Evolutionary conservation across 192 early-diverging fungal species (phyloP).

Genomic region (Backusella tuberculispora): DNA sequence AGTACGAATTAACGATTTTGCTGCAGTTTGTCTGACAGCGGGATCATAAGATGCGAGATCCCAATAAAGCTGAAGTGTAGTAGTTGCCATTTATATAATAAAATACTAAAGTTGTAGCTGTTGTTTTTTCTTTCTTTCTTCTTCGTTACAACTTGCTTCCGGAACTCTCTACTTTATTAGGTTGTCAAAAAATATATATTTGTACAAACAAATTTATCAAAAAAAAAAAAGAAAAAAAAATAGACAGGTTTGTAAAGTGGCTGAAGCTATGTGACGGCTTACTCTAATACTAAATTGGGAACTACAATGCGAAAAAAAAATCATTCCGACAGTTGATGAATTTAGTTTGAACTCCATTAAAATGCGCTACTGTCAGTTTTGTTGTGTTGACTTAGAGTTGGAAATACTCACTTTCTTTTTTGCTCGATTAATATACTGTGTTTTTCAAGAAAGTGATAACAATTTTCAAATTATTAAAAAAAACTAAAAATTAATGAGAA

Average conservation of each 20-base stretch:
- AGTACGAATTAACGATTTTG: constrained; percentile 33
- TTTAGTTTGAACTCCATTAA: too few species aligned
- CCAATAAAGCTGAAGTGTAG: constrained; percentile 47
- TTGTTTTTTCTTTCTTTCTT: neutral
- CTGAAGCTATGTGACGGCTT: neutral
- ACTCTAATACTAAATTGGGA: neutral
- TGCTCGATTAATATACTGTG: too few species aligned
- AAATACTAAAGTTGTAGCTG: neutral
- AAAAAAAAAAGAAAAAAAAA: neutral
- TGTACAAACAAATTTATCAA: neutral
- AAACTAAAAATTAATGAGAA: too few species aligned
- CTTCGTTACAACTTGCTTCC: neutral
- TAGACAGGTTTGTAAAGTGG: neutral
- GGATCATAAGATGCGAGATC: constrained; percentile 47
- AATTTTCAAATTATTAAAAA: too few species aligned
- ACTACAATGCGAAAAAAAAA: neutral
- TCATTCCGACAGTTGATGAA: too few species aligned
- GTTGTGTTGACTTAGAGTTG: too few species aligned
- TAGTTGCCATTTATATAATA: constrained; percentile 34
- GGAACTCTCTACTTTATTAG: neutral
- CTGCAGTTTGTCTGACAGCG: constrained; percentile 33
- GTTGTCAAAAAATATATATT: neutral
- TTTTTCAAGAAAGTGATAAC: too few species aligned
- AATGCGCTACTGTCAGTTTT: too few species aligned
- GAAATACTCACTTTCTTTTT: too few species aligned